Base-by-base conservation (phyloP, 306 rosid species). In the Abrus pulchellus region DNA sequence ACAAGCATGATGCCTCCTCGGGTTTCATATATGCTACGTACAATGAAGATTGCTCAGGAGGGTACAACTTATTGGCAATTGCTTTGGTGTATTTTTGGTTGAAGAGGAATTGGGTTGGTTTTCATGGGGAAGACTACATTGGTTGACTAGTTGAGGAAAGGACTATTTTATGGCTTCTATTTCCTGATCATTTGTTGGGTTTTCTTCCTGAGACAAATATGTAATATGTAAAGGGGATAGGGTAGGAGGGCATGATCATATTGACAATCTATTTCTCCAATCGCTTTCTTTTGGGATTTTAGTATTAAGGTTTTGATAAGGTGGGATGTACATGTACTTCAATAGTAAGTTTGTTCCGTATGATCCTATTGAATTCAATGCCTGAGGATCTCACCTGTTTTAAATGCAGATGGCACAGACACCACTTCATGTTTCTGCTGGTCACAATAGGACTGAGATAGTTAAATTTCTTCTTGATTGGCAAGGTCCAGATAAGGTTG, bases 381-480 rank as follows among this genome's bases (percentile, higher is more conserved):
- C 70, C n/a, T 56, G 82, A 69, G 34, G 83, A 49, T 71, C 28
- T 29, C 49, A 66, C 43, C 61, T 67, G 55, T 77, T 65, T 53
- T 47, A 43, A 55, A 85, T 86, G 83, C 89, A 94, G 98, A 94
- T 94, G 97, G 93, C 85, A 49, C 92, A 94, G 84, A 94, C 97
- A 56, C 98, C 98, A 7, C 97, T 94, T 69, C 98, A 94, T 80
- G 93, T 92, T 49, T 76, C 97, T 77, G 92, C 98, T 7, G 99
- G 98, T 72, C 77, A 92, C 80, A 90, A 96, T 78, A 90, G 84
- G 88, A 63, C 83, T 11, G 98, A 88, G 29, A 82, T 96, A 68
- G 93, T 96, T 80, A 90, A 92, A 74, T 90, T 87, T 84, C 97
- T 96, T 82, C 98, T 93, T 53, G 93, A 85, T 65, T 91, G 88